These are phyloP conservation scores for Nigrograna mackinnonii DNA, from an alignment of 2,329 filamentous ascomycete genomes.

Conservation along the genomic window DNA sequence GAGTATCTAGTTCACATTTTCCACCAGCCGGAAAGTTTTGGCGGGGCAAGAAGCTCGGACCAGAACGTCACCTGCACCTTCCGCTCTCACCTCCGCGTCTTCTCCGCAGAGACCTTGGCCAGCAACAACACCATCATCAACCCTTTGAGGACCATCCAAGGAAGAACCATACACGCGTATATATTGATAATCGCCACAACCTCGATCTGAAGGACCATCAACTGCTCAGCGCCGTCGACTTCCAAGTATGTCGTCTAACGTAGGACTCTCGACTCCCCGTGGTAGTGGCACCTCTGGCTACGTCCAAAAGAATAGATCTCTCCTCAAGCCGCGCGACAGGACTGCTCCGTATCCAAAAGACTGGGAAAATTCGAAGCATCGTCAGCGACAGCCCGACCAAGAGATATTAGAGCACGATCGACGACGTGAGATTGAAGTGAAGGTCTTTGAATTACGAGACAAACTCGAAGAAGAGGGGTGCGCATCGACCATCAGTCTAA, in stretches of 20 bases:
- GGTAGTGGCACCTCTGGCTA: constrained; percentile 97
- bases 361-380: constrained; percentile 70
- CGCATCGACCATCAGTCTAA: too few relatives aligned
- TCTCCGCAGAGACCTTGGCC: neutral
- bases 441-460: constrained; percentile 88
- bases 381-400: constrained; percentile 82
- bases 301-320: constrained; percentile 92
- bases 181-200: too few relatives aligned
- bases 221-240: too few relatives aligned
- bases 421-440: constrained; percentile 87
- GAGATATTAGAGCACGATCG: constrained; percentile 94
- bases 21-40: too few relatives aligned
- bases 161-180: too few relatives aligned
- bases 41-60: neutral
- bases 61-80: neutral
- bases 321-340: constrained; percentile 82
- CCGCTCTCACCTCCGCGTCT: neutral
- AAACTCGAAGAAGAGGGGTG: constrained; percentile 88
- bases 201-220: too few relatives aligned
- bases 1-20: too few relatives aligned
- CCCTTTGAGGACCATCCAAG: too few relatives aligned
- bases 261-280: constrained; percentile 90
- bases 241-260: constrained; percentile 84
- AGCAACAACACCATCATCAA: too few relatives aligned
- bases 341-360: constrained; percentile 76